Conservation (phyloP, 2,329 filamentous ascomycete genomes). For the Penicillium concentricum region DNA sequence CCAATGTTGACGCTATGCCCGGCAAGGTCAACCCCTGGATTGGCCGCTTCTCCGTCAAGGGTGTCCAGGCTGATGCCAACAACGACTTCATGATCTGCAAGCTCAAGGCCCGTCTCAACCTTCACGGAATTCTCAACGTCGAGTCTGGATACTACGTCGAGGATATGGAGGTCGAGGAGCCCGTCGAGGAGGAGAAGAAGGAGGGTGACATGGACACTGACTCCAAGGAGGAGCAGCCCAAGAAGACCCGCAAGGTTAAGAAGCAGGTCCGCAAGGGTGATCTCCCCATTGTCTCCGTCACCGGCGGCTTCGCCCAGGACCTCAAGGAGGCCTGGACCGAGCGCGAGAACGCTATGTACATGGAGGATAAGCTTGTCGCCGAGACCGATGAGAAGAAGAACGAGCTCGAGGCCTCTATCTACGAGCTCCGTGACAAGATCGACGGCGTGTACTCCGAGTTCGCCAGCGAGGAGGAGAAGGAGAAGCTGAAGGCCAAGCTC, state of each 20-base stretch:
- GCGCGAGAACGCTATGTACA: constrained; percentile 86
- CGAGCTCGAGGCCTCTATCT: constrained; percentile 96
- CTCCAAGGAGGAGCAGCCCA: constrained; percentile 65
- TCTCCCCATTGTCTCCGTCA: constrained; percentile 80
- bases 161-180: constrained; percentile 95
- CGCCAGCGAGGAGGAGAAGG: constrained; percentile 88
- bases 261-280: constrained; percentile 99
- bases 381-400: constrained; percentile 99
- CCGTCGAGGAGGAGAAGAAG: constrained; percentile 69
- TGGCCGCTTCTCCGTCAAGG: constrained; percentile 96
- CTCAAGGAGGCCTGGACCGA: constrained; percentile 69
- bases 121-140: constrained; percentile 93
- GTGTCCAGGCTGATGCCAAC: constrained; percentile 87
- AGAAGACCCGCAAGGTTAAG: constrained; percentile 94
- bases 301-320: constrained; percentile 70
- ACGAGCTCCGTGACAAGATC: constrained; percentile 93
- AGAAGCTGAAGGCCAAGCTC: constrained; percentile 78
- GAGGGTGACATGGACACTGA: constrained; percentile 82
- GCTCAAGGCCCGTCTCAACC: constrained; percentile 93
- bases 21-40: constrained; percentile 94
- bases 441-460: constrained; percentile 89
- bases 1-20: constrained; percentile 79
- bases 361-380: constrained; percentile 97
- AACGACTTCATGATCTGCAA: constrained; percentile 99
- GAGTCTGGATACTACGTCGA: constrained; percentile 98